Evolutionary conservation across 129 eudicot species (phyloP).

Genomic region (Cynara cardunculus): DNA sequence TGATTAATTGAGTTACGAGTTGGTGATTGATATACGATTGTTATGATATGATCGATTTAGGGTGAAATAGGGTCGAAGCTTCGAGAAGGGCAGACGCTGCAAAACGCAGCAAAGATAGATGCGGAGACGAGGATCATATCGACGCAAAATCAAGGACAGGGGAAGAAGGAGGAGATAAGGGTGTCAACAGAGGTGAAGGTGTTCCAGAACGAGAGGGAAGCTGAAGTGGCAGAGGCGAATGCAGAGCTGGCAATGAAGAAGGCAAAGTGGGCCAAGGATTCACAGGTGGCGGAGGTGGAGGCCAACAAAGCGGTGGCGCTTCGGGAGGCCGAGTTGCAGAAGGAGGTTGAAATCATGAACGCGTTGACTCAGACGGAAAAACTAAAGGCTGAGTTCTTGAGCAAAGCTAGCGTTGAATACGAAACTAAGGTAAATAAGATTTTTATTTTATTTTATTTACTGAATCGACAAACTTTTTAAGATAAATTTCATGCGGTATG

Average conservation of each 20-base stretch:
- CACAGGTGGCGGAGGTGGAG: slow-evolving; percentile 55
- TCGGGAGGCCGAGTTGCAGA: slow-evolving; percentile 55
- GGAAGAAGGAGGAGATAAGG: slow-evolving; percentile 46
- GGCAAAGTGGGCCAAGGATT: slow-evolving; percentile 43
- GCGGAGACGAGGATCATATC: slow-evolving; percentile 58
- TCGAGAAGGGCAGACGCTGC: slow-evolving; percentile 45
- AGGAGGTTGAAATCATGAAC: slow-evolving; percentile 50
- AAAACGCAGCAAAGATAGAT: slow-evolving; percentile 66
- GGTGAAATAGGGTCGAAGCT: slow-evolving; percentile 61
- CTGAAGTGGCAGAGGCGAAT: slow-evolving; percentile 45
- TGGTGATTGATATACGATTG: too few relatives aligned
- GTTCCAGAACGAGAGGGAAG: slow-evolving; percentile 37
- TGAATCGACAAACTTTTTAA: too few relatives aligned
- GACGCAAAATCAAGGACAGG: slow-evolving; percentile 40
- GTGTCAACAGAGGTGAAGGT: slow-evolving; percentile 46
- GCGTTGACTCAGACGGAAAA: slow-evolving; percentile 52
- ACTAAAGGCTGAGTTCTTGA: slow-evolving; percentile 50
- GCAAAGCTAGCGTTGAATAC: slow-evolving; percentile 59
- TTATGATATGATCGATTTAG: slow-evolving; percentile 28
- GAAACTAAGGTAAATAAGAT: slow-evolving; percentile 59
- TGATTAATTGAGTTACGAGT: neutral
- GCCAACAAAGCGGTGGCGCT: slow-evolving; percentile 45
- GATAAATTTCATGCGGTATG: too few relatives aligned
- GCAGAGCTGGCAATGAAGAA: slow-evolving; percentile 39
- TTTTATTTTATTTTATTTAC: too few relatives aligned